phyloP scores from a whole-genome alignment of 2,329 filamentous ascomycete species.

The Mycogone perniciosa region DNA sequence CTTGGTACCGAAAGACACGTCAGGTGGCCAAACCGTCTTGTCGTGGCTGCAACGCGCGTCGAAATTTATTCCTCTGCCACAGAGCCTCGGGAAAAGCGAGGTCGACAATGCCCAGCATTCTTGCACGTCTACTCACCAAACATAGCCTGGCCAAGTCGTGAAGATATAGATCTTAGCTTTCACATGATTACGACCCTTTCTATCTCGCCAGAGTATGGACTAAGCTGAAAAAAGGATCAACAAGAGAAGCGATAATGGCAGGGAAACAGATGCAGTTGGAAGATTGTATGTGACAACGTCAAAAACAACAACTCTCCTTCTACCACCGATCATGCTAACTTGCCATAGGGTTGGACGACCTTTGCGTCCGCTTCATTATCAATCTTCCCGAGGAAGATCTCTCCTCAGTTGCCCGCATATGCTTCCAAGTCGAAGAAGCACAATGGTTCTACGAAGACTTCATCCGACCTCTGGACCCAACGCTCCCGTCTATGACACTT shows the following conservation, averaged over 20 bases:
- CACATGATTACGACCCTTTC: not conserved
- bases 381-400: conserved; percentile 92
- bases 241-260: conserved; percentile 42
- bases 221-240: conserved; percentile 9
- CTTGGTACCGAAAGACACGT: not conserved
- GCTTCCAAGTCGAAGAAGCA: conserved; percentile 97
- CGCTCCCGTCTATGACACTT: conserved; percentile 77
- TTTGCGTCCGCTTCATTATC: conserved; percentile 96
- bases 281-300: conserved; percentile 57
- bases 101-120: conserved; percentile 28
- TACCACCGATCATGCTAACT: conserved; percentile 18
- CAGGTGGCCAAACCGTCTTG: not conserved
- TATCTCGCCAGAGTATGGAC: conserved; percentile 23
- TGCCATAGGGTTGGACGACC: conserved; percentile 79
- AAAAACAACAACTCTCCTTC: not conserved
- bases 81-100: conserved; percentile 4
- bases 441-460: conserved; percentile 99
- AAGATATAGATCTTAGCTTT: conserved; percentile 10
- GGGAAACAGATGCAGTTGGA: conserved; percentile 77
- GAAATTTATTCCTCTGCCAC: conserved; percentile 6
- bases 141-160: conserved; percentile 27
- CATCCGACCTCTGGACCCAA: conserved; percentile 80
- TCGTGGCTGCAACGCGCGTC: conserved; percentile 9
- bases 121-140: conserved; percentile 24
- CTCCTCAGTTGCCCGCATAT: conserved; percentile 84